A percentile compares a stretch with the other conserved stretches of the same genome.
phyloP scores from a whole-genome alignment of 495 filamentous ascomycete species.

The Gamarada debralockiae region DNA sequence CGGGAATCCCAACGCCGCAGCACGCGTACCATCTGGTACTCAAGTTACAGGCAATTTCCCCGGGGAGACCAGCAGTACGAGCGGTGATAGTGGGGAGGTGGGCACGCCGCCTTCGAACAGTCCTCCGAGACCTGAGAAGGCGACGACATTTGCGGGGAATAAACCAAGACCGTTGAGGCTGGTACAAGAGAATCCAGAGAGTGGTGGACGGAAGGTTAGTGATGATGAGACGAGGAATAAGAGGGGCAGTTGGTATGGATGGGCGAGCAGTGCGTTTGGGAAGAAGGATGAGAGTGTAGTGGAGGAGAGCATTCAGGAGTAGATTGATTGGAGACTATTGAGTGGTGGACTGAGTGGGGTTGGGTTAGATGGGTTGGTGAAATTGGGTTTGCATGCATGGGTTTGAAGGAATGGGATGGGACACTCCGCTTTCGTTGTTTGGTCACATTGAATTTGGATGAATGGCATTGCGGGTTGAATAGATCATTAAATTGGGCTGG shows the following conservation, averaged over 20 bases:
- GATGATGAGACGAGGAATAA: constrained; percentile 38
- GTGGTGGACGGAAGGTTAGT: constrained; percentile 33
- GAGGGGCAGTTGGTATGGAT: constrained; percentile 55
- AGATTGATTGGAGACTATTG: neutral
- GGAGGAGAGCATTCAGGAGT: constrained; percentile 16
- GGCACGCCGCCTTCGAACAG: constrained; percentile 46
- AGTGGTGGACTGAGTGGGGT: too few species aligned
- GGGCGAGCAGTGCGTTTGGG: constrained; percentile 42
- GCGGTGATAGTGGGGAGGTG: constrained; percentile 55
- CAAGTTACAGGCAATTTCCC: constrained; percentile 50
- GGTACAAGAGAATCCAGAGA: constrained; percentile 56
- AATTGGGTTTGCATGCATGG: too few species aligned
- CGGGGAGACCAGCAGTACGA: constrained; percentile 53
- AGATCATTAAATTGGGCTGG: too few species aligned
- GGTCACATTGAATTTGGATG: too few species aligned
- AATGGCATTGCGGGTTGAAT: too few species aligned
- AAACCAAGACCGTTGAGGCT: constrained; percentile 82
- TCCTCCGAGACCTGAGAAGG: constrained; percentile 48
- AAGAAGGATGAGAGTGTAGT: constrained; percentile 17
- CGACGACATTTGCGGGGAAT: constrained; percentile 58
- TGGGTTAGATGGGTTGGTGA: too few species aligned
- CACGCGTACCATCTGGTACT: constrained; percentile 27
- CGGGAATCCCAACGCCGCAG: constrained; percentile 24
- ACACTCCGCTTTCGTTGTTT: too few species aligned
- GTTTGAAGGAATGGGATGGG: too few species aligned